Evolutionary conservation across 352 stramenopile genomes (phyloP).

Genomic region (Pythium volutum): DNA sequence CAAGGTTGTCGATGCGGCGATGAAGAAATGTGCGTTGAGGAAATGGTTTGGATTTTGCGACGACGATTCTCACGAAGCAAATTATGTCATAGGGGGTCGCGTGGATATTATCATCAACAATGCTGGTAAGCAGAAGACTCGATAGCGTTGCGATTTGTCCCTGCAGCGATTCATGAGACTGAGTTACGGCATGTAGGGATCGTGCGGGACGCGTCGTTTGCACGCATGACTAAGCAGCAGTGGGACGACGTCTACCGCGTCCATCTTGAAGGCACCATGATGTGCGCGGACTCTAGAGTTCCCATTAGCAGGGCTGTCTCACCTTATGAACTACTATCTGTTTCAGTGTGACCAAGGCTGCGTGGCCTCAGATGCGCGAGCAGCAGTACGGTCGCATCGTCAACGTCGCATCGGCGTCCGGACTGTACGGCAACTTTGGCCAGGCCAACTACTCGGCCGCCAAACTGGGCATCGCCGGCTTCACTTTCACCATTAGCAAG

Average conservation of each 20-base stretch:
- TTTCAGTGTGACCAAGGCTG: conserved; percentile 68
- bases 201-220: conserved; percentile 87
- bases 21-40: conserved; percentile 65
- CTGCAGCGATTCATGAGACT: background rate
- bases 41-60: background rate
- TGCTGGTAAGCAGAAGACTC: conserved; percentile 43
- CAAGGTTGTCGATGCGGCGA: conserved; percentile 78
- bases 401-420: conserved; percentile 77
- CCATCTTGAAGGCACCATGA: conserved; percentile 84
- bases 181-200: conserved; percentile 33
- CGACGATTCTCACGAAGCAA: background rate
- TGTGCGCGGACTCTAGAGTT: conserved; percentile 18
- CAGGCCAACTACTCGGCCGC: conserved; percentile 87
- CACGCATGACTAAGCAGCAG: conserved; percentile 81
- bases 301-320: too few species aligned
- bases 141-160: too few species aligned
- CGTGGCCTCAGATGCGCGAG: conserved; percentile 76
- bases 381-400: conserved; percentile 85
- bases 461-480: conserved; percentile 92
- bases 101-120: conserved; percentile 95
- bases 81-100: conserved; percentile 47
- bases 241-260: conserved; percentile 84
- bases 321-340: background rate
- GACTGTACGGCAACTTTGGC: conserved; percentile 88
- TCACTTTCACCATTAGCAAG: conserved; percentile 89